A percentile compares a stretch with the other conserved stretches of the same genome.
These are phyloP conservation scores for Corchorus olitorius DNA, from an alignment of 345 rosid genomes.

Conservation along the genomic window DNA sequence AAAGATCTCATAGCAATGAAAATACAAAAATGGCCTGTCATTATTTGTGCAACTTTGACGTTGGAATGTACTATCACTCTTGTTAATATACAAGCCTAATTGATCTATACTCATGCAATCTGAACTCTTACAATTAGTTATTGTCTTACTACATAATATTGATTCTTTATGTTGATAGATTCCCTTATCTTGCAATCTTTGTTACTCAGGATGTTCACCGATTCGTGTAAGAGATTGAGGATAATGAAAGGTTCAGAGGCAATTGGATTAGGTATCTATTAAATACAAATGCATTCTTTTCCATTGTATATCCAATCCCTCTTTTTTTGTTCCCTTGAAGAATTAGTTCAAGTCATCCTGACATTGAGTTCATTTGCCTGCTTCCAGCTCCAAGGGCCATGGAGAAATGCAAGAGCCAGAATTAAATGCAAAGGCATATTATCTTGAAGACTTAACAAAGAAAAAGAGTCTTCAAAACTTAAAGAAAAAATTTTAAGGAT, in stretches of 20 bases:
- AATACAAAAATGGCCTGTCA: not conserved
- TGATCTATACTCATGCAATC: slow-evolving; percentile 10
- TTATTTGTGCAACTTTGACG: not conserved
- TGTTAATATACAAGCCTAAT: not conserved
- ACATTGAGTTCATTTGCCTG: slow-evolving; percentile 10
- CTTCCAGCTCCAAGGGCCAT: slow-evolving; percentile 61
- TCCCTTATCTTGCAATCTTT: slow-evolving; percentile 2
- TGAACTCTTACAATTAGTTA: not conserved
- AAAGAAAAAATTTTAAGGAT: slow-evolving; percentile 12
- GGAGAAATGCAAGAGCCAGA: slow-evolving; percentile 66
- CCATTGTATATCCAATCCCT: too few relatives aligned
- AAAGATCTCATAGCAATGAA: not conserved
- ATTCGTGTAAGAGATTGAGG: slow-evolving; percentile 91
- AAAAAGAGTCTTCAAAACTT: slow-evolving; percentile 12
- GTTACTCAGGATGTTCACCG: slow-evolving; percentile 79
- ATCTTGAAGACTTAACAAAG: slow-evolving; percentile 14
- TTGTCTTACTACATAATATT: not conserved
- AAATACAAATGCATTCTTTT: not conserved
- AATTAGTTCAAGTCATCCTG: not conserved
- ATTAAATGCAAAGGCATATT: slow-evolving; percentile 27
- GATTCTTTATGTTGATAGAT: not conserved
- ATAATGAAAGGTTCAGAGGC: slow-evolving; percentile 96
- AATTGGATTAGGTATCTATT: slow-evolving; percentile 78
- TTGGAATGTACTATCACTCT: not conserved
- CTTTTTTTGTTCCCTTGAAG: not conserved